These are phyloP conservation scores for Hanseniaspora taiwanica DNA, from an alignment of 805 yeast species.

Conservation along the genomic window DNA sequence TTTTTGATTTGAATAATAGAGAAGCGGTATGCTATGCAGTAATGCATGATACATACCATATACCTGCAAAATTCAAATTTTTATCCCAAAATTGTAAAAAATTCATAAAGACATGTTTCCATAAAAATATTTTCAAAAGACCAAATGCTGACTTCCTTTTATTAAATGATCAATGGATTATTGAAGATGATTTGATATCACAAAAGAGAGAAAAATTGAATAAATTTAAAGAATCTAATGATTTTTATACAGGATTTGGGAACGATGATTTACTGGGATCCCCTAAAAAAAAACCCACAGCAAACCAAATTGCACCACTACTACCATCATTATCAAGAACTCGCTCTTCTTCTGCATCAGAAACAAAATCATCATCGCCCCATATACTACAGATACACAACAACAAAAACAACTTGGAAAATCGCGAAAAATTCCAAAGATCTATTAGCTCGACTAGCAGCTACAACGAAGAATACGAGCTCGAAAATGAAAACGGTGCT, in stretches of 20 bases:
- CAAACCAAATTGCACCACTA: too few relatives aligned
- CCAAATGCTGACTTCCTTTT: constrained; percentile 51
- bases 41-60: constrained; percentile 26
- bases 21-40: constrained; percentile 24
- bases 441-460: too few relatives aligned
- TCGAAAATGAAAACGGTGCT: too few relatives aligned
- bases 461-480: too few relatives aligned
- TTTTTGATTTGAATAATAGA: constrained; percentile 38
- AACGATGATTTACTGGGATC: not conserved
- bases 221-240: constrained; percentile 14
- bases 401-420: too few relatives aligned
- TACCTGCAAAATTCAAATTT: constrained; percentile 20
- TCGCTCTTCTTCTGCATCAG: too few relatives aligned
- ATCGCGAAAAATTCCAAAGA: too few relatives aligned
- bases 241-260: constrained; percentile 6
- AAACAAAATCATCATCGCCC: too few relatives aligned
- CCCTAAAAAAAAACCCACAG: not conserved
- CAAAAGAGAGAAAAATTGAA: constrained; percentile 11
- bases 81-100: constrained; percentile 41
- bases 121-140: constrained; percentile 53
- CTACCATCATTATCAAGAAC: too few relatives aligned
- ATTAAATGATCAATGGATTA: constrained; percentile 7
- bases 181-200: constrained; percentile 4
- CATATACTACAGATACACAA: too few relatives aligned
- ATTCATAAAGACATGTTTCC: constrained; percentile 58